Percentiles rank a stretch among this genome's conserved stretches.
Conservation (phyloP, 1,139 yeast genomes). For the Debaryomyces udenii region DNA sequence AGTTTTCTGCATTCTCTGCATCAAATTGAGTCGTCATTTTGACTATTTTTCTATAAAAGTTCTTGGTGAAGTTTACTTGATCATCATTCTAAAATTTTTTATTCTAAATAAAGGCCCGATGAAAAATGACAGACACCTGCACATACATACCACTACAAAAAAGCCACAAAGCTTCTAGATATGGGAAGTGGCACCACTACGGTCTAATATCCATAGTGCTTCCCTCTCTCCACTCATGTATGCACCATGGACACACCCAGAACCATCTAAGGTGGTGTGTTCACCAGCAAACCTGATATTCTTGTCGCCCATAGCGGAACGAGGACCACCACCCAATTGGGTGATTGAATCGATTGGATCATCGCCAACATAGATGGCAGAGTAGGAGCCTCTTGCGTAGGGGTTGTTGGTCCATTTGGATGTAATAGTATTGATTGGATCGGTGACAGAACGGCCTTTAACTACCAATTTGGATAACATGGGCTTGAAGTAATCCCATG, state of each 20-base stretch:
- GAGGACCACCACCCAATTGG: conserved; percentile 48
- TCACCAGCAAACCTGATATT: conserved; percentile 82
- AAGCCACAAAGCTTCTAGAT: neutral
- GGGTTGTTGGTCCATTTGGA: conserved; percentile 75
- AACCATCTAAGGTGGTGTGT: conserved; percentile 74
- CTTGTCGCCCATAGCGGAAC: conserved; percentile 50
- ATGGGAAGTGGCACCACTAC: conserved; percentile 9
- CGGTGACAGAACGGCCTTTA: conserved; percentile 27
- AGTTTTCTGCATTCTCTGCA: conserved; percentile 61
- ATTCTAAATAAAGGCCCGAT: neutral
- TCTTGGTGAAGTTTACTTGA: neutral
- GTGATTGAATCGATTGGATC: conserved; percentile 65
- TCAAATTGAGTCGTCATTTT: conserved; percentile 38
- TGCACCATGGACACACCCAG: conserved; percentile 86
- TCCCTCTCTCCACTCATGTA: conserved; percentile 74
- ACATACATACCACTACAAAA: neutral
- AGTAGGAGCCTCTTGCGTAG: conserved; percentile 72
- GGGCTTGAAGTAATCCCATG: conserved; percentile 45
- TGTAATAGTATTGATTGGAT: conserved; percentile 56
- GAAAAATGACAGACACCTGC: conserved; percentile 5
- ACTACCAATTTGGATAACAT: conserved; percentile 31
- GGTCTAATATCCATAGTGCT: conserved; percentile 50
- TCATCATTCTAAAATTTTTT: no score
- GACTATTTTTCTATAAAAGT: neutral
- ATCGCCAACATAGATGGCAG: conserved; percentile 68